Base-by-base conservation (phyloP, 441 rosid species). In the Adansonia grandidieri region DNA sequence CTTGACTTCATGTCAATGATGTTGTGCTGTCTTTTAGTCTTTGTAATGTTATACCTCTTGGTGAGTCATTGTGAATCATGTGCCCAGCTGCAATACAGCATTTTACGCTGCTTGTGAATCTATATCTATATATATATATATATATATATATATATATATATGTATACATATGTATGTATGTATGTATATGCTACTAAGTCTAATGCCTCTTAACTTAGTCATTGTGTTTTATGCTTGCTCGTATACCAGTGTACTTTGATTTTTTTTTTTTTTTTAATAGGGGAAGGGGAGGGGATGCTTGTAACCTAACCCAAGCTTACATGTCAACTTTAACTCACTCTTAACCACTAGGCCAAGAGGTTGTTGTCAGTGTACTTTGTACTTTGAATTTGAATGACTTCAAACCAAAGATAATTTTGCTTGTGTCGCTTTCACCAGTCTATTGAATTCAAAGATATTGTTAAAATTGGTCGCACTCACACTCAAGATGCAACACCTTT, bases 401-500 rank as follows among this genome's bases (percentile, higher is more conserved):
- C 17, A 51, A 48, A 50, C 10, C 53, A 8, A 32, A 53, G 37
- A 32, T 51, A 28, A 47, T 32, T 69, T 51, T 78, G 28, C 20
- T 70, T 47, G 9, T 65, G 61, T 79, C n/a, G 22, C 65, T 77
- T 61, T 37, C 61, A 65, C 15, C 84, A 93, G 98, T 86, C 94
- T n/a, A 40, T 80, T 70, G 98, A 96, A 76, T 96, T 96, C 79
- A 82, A 90, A 80, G 98, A 92, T 77, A 92, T 93, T 82, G 97
- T 96, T 73, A 96, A 96, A 87, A 93, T 93, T 81, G 99, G 99
- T 73, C 89, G 98, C 72, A 96, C 99, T n/a, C 99, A 93, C 84
- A 96, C 98, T 82, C 99, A 93, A 86, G 99, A 96, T 84, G 97
- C 98, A n/a, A 96, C 99, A 77, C 99, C 98, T 80, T 88, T 95